Percentiles rank a stretch among this genome's conserved stretches.
Conservation (phyloP, 2,329 filamentous ascomycete genomes). For the Apiospora malaysiana region DNA sequence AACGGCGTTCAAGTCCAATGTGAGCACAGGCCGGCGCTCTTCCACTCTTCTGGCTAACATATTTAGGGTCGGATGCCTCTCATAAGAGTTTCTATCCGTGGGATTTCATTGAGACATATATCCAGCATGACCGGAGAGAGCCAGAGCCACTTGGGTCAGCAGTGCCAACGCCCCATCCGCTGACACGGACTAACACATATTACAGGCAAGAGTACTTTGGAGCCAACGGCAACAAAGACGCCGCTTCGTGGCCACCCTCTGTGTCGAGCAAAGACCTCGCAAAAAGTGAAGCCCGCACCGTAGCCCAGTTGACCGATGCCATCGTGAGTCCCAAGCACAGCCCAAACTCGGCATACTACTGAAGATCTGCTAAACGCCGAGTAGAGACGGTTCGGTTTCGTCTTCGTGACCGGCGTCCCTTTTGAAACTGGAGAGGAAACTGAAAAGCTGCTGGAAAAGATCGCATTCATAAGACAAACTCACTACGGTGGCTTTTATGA, state of each 20-base stretch:
- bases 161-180: constrained; percentile 22
- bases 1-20: constrained; percentile 55
- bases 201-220: constrained; percentile 31
- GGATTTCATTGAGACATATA: constrained; percentile 63
- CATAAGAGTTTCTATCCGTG: constrained; percentile 73
- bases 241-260: constrained; percentile 55
- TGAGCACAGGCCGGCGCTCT: constrained; percentile 34
- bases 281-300: constrained; percentile 54
- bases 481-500: constrained; percentile 86
- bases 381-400: constrained; percentile 75
- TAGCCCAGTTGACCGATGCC: constrained; percentile 66
- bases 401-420: constrained; percentile 75
- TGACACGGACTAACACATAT: background rate
- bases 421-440: constrained; percentile 71
- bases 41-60: constrained; percentile 27
- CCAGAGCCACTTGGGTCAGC: constrained; percentile 42
- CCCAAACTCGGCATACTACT: background rate
- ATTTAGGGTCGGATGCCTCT: constrained; percentile 66
- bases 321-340: constrained; percentile 51
- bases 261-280: constrained; percentile 68
- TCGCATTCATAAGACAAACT: constrained; percentile 86
- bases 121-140: constrained; percentile 39
- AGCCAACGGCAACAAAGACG: constrained; percentile 43
- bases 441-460: constrained; percentile 75
- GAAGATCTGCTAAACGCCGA: constrained; percentile 25